Evolutionary conservation across 768 basidiomycete species (phyloP), one percentile per base, ranked within the genome.

Genomic region (Cystobasidiopsis lactophilus): DNA sequence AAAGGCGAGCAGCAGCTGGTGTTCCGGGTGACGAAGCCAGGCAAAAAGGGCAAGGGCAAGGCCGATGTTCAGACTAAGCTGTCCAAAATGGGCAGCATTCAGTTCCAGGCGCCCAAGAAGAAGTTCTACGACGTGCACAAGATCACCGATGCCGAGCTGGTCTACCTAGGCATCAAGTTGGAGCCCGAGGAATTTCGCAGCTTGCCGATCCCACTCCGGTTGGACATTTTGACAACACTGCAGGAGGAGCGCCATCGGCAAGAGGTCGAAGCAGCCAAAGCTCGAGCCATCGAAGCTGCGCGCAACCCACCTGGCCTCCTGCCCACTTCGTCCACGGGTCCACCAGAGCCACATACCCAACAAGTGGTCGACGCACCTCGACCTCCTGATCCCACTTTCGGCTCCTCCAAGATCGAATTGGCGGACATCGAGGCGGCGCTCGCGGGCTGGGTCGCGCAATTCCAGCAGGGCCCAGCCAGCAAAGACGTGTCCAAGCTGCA

Each of bases 181-280:
- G 85, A 88, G 62, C 76, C 76, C 0, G 75, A 72, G 5, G 77
- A 83, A 5, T 88, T 82, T 59, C 67, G 65, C 0, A 68, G 66
- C 30, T 65, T 95, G 2, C 85, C 84, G 0, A 65, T 66, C 1
- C 72, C 75, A 23, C 63, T 85, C 40, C 81, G 85, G 62, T 73
- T 75, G 47, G 85, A 91, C 60, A 78, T 82, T 56, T 67, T 89
- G 27, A 69, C 74, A n/a, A 67, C 59, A 54, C 44, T 60, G 55
- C 39, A 52, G 51, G n/a, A 51, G 46, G 5, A 3, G 9, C 64
- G 59, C 46, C 52, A 40, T 10, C 44, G 38, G 4, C 53, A 47
- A 27, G 30, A 47, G 14, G 24, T 29, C 16, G 45, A 21, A 21
- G 9, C 29, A 7, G 45, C 45, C 14, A 23, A 30, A 47, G 23